Evolutionary conservation across 2,329 filamentous ascomycete genomes (phyloP).

Genomic region (Alternaria tenuissima): DNA sequence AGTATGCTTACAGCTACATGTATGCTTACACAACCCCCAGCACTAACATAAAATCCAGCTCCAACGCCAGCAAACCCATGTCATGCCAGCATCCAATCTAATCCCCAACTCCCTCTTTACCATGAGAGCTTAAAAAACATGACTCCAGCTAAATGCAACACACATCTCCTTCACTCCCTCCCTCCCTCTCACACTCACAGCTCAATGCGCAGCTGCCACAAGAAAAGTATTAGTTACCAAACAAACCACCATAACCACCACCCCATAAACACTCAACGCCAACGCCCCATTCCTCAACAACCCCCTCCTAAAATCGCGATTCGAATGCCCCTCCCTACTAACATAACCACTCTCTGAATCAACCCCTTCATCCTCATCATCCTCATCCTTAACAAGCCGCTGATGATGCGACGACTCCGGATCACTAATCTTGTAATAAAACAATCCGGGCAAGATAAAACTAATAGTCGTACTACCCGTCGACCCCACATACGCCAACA

Average conservation of each 20-base stretch:
- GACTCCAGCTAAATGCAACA: not conserved
- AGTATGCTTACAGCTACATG: not conserved
- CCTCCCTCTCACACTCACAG: not conserved
- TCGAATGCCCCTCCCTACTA: slow-evolving; percentile 56
- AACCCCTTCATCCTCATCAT: slow-evolving; percentile 75
- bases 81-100: too few species aligned
- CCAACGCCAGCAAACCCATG: too few species aligned
- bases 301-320: slow-evolving; percentile 69
- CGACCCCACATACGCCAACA: slow-evolving; percentile 92
- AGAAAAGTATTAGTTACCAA: slow-evolving; percentile 87
- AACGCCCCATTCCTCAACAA: slow-evolving; percentile 76
- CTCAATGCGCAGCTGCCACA: slow-evolving; percentile 65
- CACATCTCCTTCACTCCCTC: too few species aligned
- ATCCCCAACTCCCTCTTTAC: too few species aligned
- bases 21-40: not conserved
- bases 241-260: slow-evolving; percentile 89
- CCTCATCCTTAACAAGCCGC: slow-evolving; percentile 86
- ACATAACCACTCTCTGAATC: not conserved
- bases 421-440: slow-evolving; percentile 98
- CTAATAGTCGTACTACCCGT: slow-evolving; percentile 96
- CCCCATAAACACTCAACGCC: slow-evolving; percentile 80
- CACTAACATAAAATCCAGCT: not conserved
- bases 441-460: slow-evolving; percentile 93
- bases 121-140: too few species aligned
- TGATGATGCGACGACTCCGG: slow-evolving; percentile 89